A percentile compares a stretch with the other conserved stretches of the same genome.
phyloP scores from a whole-genome alignment of 371 early-diverging fungal genomes.

The Lichtheimia corymbifera region DNA sequence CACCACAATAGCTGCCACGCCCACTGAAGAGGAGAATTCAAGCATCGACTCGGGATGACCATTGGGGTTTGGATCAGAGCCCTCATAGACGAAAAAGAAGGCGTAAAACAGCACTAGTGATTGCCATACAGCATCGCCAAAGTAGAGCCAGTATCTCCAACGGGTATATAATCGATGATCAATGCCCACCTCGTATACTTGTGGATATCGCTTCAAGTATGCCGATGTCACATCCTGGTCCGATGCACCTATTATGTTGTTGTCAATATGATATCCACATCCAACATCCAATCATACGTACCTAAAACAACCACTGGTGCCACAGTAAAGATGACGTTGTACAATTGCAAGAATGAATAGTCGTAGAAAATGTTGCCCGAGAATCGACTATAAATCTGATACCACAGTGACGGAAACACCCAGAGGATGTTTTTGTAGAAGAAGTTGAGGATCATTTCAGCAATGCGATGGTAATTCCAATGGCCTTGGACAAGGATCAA shows the following conservation, averaged over 20 bases:
- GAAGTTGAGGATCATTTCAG: constrained; percentile 78
- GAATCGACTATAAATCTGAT: constrained; percentile 79
- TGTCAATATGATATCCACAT: constrained; percentile 4
- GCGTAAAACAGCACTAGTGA: constrained; percentile 68
- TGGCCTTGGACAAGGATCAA: constrained; percentile 82
- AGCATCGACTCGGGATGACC: constrained; percentile 42
- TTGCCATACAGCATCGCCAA: constrained; percentile 73
- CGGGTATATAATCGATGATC: constrained; percentile 60
- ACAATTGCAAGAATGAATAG: constrained; percentile 80
- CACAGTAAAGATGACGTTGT: constrained; percentile 80
- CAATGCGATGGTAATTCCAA: constrained; percentile 80
- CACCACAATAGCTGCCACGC: constrained; percentile 61
- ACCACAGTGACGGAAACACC: constrained; percentile 83
- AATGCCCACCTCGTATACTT: constrained; percentile 67
- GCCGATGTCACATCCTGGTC: constrained; percentile 64
- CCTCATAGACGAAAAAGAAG: constrained; percentile 50
- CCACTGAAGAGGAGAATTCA: constrained; percentile 65
- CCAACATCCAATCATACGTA: constrained; percentile 5
- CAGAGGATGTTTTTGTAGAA: constrained; percentile 84
- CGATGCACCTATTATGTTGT: constrained; percentile 41
- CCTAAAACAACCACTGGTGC: constrained; percentile 62
- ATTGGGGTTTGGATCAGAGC: constrained; percentile 35
- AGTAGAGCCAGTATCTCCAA: constrained; percentile 62
- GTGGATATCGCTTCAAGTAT: constrained; percentile 64
- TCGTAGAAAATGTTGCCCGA: constrained; percentile 88